Evolutionary conservation across 1,284 basidiomycete genomes (phyloP).

Genomic region (Retiboletus flavoniger): DNA sequence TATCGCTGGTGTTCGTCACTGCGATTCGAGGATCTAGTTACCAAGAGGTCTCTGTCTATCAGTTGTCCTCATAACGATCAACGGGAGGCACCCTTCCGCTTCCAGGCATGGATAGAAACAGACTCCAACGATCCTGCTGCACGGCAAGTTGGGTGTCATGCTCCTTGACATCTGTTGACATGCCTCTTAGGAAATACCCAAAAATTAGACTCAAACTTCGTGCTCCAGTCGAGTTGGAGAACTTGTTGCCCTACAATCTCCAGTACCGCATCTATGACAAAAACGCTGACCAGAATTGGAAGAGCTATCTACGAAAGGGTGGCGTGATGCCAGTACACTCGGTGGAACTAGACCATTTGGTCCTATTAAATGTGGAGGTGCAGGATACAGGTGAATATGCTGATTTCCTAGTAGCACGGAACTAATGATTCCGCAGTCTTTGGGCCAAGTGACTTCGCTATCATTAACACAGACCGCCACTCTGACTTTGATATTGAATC

Average conservation of each 20-base stretch:
- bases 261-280: conserved; percentile 98
- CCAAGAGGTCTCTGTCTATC: conserved; percentile 78
- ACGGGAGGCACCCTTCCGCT: conserved; percentile 89
- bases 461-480: conserved; percentile 92
- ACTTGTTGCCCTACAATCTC: conserved; percentile 92
- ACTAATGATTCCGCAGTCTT: conserved; percentile 54
- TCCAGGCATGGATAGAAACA: conserved; percentile 90
- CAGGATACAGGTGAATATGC: conserved; percentile 77
- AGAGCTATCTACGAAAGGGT: conserved; percentile 90
- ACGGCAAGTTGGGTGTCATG: conserved; percentile 43
- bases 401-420: background rate
- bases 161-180: conserved; percentile 1
- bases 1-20: conserved; percentile 93
- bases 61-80: conserved; percentile 83
- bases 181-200: conserved; percentile 69
- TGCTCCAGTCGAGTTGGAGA: conserved; percentile 97
- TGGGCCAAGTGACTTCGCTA: conserved; percentile 96
- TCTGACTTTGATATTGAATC: conserved; percentile 89
- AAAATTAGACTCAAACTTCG: conserved; percentile 84
- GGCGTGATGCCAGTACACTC: conserved; percentile 97
- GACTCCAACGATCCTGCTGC: conserved; percentile 65
- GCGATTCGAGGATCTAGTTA: conserved; percentile 87
- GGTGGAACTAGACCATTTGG: conserved; percentile 90
- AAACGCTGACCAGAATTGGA: conserved; percentile 88
- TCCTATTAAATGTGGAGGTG: conserved; percentile 88